A percentile compares a stretch with the other conserved stretches of the same genome.
Conservation (phyloP, 768 basidiomycete genomes). For the Kwoniella mangroviensis region DNA sequence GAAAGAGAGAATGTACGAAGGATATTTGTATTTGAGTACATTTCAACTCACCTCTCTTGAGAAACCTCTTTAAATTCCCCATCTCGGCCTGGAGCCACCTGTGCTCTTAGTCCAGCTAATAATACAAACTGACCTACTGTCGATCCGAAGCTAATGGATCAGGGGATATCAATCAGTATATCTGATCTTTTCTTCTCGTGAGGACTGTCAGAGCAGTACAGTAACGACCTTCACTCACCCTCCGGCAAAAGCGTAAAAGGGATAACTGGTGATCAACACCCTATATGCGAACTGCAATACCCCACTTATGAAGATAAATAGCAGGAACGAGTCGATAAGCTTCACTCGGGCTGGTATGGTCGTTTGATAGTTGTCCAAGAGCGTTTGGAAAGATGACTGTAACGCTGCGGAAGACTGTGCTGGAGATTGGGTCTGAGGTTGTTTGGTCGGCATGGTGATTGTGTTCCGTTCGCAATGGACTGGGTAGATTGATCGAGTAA, state of each 20-base stretch:
- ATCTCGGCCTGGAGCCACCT: slow-evolving; percentile 72
- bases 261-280: slow-evolving; percentile 85
- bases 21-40: not conserved
- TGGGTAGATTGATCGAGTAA: too few species aligned
- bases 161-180: not conserved
- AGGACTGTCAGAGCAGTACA: too few species aligned
- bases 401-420: slow-evolving; percentile 30
- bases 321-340: slow-evolving; percentile 88
- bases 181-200: not conserved
- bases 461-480: too few species aligned
- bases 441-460: slow-evolving; percentile 4
- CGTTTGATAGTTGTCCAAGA: slow-evolving; percentile 65
- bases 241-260: slow-evolving; percentile 95
- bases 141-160: slow-evolving; percentile 73
- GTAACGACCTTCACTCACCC: slow-evolving; percentile 69
- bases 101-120: slow-evolving; percentile 85
- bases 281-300: slow-evolving; percentile 90
- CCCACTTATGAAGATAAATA: slow-evolving; percentile 90
- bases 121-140: slow-evolving; percentile 97
- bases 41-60: slow-evolving; percentile 76
- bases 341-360: slow-evolving; percentile 83
- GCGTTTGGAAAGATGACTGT: slow-evolving; percentile 42
- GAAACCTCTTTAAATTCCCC: slow-evolving; percentile 80
- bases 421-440: slow-evolving; percentile 5
- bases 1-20: not conserved